Evolutionary conservation across 2,329 filamentous ascomycete species (phyloP).

Genomic region (Penicillium sp.): DNA sequence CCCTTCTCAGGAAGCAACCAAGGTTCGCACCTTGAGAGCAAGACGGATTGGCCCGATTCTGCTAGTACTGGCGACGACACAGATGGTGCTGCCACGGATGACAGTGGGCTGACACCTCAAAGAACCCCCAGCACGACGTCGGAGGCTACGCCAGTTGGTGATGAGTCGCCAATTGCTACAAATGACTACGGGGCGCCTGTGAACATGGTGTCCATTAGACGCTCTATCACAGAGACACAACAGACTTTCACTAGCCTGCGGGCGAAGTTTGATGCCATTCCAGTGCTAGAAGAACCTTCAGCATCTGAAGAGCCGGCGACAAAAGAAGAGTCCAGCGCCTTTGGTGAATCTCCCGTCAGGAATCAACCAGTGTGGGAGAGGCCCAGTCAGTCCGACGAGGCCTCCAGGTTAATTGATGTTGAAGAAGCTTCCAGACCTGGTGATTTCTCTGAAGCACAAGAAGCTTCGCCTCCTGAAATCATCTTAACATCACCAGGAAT

Average conservation of each 20-base stretch:
- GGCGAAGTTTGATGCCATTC: constrained; percentile 40
- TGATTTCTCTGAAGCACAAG: background rate
- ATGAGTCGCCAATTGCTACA: constrained; percentile 14
- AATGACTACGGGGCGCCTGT: constrained; percentile 13
- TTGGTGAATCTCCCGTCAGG: background rate
- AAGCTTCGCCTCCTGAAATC: background rate
- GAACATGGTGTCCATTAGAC: constrained; percentile 14
- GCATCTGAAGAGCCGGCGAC: background rate
- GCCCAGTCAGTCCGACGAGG: background rate
- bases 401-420: background rate
- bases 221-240: constrained; percentile 33
- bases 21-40: constrained; percentile 17
- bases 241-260: constrained; percentile 41
- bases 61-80: constrained; percentile 36
- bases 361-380: background rate
- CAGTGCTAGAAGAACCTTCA: constrained; percentile 11
- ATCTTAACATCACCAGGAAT: background rate
- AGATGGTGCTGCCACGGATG: constrained; percentile 37
- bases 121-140: constrained; percentile 27
- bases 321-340: background rate
- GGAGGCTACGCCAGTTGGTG: constrained; percentile 27
- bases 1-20: constrained; percentile 17
- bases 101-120: constrained; percentile 29
- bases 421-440: background rate
- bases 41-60: constrained; percentile 25